Conservation (phyloP, 2,329 filamentous ascomycete genomes). For the Aureobasidium sp. region DNA sequence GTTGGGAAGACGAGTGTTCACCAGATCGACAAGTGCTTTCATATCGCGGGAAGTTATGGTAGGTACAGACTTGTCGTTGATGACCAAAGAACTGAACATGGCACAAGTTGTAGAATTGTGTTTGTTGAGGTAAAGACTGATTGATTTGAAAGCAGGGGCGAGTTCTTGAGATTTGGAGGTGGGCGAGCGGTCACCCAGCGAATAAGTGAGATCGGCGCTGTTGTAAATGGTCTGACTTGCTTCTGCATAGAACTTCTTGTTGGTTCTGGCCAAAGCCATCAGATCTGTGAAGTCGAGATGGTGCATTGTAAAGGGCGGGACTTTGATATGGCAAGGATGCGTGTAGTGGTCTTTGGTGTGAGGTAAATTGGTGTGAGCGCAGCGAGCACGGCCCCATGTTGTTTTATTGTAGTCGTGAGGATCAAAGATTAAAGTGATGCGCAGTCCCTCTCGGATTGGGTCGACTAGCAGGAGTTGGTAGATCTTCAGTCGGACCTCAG, state of each 20-base stretch:
- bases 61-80: not conserved
- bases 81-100: not conserved
- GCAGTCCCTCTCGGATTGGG: not conserved
- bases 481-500: not conserved
- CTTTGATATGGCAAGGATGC: not conserved
- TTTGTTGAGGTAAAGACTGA: not conserved
- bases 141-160: not conserved
- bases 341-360: not conserved
- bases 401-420: not conserved
- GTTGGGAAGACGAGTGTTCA: not conserved
- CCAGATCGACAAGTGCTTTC: not conserved
- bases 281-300: not conserved
- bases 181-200: not conserved
- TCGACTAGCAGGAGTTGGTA: not conserved
- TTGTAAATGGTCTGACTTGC: not conserved
- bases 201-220: not conserved
- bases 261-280: not conserved
- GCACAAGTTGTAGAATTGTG: not conserved
- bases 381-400: not conserved
- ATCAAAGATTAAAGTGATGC: not conserved
- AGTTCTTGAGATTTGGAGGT: not conserved
- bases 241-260: not conserved
- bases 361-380: not conserved
- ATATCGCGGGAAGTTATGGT: not conserved
- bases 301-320: not conserved